Conservation (phyloP, 768 basidiomycete genomes). For the Lactarius evosmus region DNA sequence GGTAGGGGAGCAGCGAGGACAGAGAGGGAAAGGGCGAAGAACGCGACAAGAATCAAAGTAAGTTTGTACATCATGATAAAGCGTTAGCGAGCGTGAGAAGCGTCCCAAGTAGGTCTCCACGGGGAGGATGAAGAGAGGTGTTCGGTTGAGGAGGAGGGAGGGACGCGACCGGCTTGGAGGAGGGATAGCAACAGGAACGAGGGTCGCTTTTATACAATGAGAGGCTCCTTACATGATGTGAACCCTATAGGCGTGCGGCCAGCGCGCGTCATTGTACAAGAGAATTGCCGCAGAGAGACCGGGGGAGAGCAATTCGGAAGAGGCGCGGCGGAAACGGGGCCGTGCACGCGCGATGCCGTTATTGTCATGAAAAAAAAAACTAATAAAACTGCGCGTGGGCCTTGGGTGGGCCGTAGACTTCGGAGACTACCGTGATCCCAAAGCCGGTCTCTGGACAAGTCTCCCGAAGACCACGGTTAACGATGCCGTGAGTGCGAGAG, state of each 20-base stretch:
- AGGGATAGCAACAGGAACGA: slow-evolving; percentile 4
- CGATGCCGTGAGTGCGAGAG: slow-evolving; percentile 21
- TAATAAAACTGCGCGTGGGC: neutral
- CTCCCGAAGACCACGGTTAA: slow-evolving; percentile 1
- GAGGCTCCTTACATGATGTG: slow-evolving; percentile 24
- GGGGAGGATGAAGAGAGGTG: slow-evolving; percentile 15
- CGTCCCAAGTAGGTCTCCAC: slow-evolving; percentile 9
- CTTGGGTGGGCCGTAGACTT: slow-evolving; percentile 5
- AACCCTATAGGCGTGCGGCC: slow-evolving; percentile 16
- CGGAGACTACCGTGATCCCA: slow-evolving; percentile 11
- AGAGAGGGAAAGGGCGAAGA: slow-evolving; percentile 44
- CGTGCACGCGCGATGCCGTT: slow-evolving; percentile 23
- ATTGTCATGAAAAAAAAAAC: slow-evolving; percentile 5
- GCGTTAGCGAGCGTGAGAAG: neutral
- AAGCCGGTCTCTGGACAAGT: slow-evolving; percentile 17
- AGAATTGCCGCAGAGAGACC: slow-evolving; percentile 25
- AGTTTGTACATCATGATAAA: slow-evolving; percentile 41
- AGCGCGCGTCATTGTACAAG: slow-evolving; percentile 23
- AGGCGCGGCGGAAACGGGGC: slow-evolving; percentile 26
- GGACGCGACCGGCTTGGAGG: slow-evolving; percentile 28
- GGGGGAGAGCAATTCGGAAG: slow-evolving; percentile 20
- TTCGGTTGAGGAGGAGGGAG: slow-evolving; percentile 30
- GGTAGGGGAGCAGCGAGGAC: slow-evolving; percentile 48
- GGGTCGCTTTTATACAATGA: slow-evolving; percentile 23
- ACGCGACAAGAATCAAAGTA: slow-evolving; percentile 36